Percentiles rank a stretch among this genome's conserved stretches.
Evolutionary conservation across 805 yeast species (phyloP).

Genomic region (Saccharomyces cerevisiae): DNA sequence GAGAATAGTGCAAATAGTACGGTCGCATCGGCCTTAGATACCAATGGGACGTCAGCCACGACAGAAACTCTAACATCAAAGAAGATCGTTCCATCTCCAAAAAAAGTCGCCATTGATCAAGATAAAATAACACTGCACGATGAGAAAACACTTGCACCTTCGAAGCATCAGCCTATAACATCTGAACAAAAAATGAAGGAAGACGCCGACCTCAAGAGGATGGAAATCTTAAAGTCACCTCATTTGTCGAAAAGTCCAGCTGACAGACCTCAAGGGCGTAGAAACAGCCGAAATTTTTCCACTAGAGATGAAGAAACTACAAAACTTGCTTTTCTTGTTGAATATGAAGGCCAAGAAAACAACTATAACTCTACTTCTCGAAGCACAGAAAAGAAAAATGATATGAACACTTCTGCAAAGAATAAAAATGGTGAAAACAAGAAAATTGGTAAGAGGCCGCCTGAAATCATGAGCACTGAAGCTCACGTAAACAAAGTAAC

Average conservation of each 20-base stretch:
- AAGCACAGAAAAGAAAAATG: background rate
- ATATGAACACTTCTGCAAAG: background rate
- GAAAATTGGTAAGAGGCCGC: conserved; percentile 4
- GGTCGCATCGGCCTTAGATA: background rate
- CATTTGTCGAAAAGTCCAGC: background rate
- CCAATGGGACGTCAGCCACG: background rate
- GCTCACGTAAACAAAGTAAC: conserved; percentile 2
- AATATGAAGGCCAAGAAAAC: background rate
- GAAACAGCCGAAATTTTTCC: background rate
- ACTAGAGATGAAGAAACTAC: background rate
- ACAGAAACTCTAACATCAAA: background rate
- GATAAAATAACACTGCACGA: background rate
- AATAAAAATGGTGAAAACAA: background rate
- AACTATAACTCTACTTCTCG: background rate
- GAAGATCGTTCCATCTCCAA: background rate
- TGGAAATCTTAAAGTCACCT: background rate
- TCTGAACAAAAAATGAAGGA: background rate
- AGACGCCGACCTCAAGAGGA: background rate
- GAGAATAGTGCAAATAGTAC: background rate
- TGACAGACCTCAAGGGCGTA: background rate
- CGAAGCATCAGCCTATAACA: background rate
- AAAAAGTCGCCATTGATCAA: background rate
- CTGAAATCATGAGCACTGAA: background rate
- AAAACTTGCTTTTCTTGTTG: background rate
- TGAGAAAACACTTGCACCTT: background rate